Base-by-base conservation (phyloP, 2,329 filamentous ascomycete species). In the Epichloe festucae region DNA sequence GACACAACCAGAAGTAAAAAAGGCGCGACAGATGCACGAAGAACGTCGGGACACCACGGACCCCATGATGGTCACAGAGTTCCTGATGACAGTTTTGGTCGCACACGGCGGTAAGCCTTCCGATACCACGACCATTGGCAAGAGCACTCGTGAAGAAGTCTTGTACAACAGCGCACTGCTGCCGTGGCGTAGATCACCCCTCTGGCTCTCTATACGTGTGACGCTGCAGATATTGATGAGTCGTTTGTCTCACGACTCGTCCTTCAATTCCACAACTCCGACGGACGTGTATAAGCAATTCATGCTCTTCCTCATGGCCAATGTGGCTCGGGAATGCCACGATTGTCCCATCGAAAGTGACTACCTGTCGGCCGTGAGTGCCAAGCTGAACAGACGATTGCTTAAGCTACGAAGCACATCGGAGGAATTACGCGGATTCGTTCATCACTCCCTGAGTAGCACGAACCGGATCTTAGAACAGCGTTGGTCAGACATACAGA, bases 141-240 rank as follows among this genome's bases (percentile, higher is more conserved):
- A 82, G 53, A 65, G 73, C 34, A 76, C 73, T 0, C 71, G 75
- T 2, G 77, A 82, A 40, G 77, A 82, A 14, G 69, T 79, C 1
- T 52, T 76, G 10, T 79, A 68, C 65, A 53, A 57, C 2, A 46
- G 53, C 1, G 46, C 48, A 11, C 41, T 49, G 5, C 47, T 57
- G 1, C 59, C 60, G 0, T 81, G 77, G 78, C 64, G 71, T 11
- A 62, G 73, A 44, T 80, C 77, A 12, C 65, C 77, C 53, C 53
- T 75, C 0, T 83, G 77, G 77, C 64, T 82, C 0, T 63, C 81
- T 0, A 51, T 82, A 3, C 73, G 78, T 0, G 75, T 79, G 0
- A 60, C 67, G 0, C 54, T 79, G 2, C 76, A 81, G 49, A 55
- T 69, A 2, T 39, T 45, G 3, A 14, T 47, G 11, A 34, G 38